phyloP scores from a whole-genome alignment of 2,329 filamentous ascomycete species.

The Geosmithia flava region DNA sequence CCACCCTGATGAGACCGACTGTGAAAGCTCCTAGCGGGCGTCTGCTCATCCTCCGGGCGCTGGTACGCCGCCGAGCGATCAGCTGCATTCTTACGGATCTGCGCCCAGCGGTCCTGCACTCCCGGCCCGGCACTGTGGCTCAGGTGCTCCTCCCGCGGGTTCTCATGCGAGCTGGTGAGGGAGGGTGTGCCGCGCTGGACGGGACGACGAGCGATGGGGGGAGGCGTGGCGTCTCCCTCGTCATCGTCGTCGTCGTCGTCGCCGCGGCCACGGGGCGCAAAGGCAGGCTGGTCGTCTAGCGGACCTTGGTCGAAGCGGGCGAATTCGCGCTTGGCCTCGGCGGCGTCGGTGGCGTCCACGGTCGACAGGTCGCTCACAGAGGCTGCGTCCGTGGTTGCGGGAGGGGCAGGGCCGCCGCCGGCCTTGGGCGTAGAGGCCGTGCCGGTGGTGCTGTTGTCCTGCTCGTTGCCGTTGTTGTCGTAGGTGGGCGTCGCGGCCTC shows the following conservation, averaged over 20 bases:
- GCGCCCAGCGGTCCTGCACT: conserved; percentile 75
- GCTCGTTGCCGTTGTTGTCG: neutral
- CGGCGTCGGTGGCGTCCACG: conserved; percentile 45
- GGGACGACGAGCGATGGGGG: conserved; percentile 35
- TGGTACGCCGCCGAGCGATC: conserved; percentile 47
- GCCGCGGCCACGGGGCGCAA: conserved; percentile 51
- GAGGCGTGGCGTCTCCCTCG: conserved; percentile 27
- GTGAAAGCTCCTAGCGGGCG: conserved; percentile 29
- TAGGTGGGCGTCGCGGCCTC: neutral
- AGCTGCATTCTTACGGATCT: conserved; percentile 89
- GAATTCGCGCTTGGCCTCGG: conserved; percentile 48
- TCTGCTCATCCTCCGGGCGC: conserved; percentile 33
- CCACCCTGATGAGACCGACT: conserved; percentile 40
- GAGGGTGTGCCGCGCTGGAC: conserved; percentile 3
- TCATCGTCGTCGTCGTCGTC: conserved; percentile 31
- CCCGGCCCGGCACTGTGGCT: conserved; percentile 18
- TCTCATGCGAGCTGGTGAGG: conserved; percentile 8
- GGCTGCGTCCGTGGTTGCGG: neutral
- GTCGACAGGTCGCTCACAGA: conserved; percentile 32
- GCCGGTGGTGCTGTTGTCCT: neutral
- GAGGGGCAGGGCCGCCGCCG: neutral
- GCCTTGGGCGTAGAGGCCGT: neutral
- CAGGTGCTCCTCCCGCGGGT: conserved; percentile 23
- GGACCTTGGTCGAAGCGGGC: conserved; percentile 79
- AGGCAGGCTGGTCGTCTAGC: conserved; percentile 74